Evolutionary conservation across 345 rosid species (phyloP), one percentile per base, ranked within the genome.

Genomic region (Eucalyptus pauciflora): DNA sequence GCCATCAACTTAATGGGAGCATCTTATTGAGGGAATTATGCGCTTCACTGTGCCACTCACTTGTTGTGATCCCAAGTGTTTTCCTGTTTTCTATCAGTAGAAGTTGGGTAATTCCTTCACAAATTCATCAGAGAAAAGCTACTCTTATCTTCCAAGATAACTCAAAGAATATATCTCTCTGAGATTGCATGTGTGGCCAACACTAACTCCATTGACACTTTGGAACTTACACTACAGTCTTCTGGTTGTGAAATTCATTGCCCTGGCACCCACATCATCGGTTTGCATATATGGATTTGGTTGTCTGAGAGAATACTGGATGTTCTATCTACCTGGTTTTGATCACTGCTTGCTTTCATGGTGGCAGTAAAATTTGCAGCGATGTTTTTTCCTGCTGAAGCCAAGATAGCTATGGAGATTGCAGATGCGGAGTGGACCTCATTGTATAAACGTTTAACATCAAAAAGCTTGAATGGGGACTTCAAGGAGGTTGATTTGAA

Each of bases 361-460:
- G 33, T 90, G 33, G 24, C 95, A 94, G 95, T 94, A 89, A 89
- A 88, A 64, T 92, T 92, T 85, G 94, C 95, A 13, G 83, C 88
- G 51, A 88, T 90, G 89, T 69, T 92, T 45, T 94, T 91, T 87
- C 95, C 95, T 20, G 87, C 90, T 5, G 94, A 94, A 90, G 94
- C 94, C 80, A 93, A 83, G 90, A 62, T 90, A 48, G 95, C 95
- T 7, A 93, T 92, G 94, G 92, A 92, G 87, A 89, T 86, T 41
- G 94, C 94, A 16, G 91, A 89, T 89, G 94, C 92, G 8, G 90
- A 91, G 50, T 87, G 89, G 60, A 90, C 92, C 62, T 18, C 92
- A 7, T 69, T 62, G 58, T 86, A 54, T 48, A 86, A 86, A 27
- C 62, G 79, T 29, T 88, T 86, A 43, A 88, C 90, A 45, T 90